Evolutionary conservation across 345 rosid genomes (phyloP), one percentile per base, ranked within the genome.

Genomic region (Raphanus raphanistrum): DNA sequence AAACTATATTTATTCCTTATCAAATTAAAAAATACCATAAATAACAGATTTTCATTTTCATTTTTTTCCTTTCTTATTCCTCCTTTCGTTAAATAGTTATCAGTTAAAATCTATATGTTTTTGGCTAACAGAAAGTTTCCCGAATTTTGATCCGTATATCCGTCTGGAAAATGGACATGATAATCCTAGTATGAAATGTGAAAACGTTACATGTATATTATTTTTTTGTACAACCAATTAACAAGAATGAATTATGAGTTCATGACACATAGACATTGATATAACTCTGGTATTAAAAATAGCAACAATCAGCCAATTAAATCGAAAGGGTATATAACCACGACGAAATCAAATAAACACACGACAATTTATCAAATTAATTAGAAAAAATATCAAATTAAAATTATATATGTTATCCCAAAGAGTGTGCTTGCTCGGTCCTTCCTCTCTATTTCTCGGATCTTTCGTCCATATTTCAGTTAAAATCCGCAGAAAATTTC

Each of bases 371-470:
- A 15, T 15, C 27, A 12, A 28, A 21, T 21, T 21, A 21, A 21
- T 21, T 21, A 21, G 21, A 21, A 21, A 21, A 21, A 21, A 21
- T 21, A 21, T 21, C 21, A 21, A 68, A 57, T 12, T 4, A 9
- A 16, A 66, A n/a, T 13, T 13, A 11, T 9, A 61, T 13, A 63
- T 33, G 48, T 36, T 9, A 7, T 31, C 50, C 11, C 2, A 73
- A 17, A 77, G 35, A 12, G 35, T 8, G 45, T 65, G 50, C 26
- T 73, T 52, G 78, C 74, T 68, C 73, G 59, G 59, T 79, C 66
- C 61, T 73, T 68, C 78, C 59, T 73, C 74, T 73, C 71, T 17
- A 0, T 36, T 73, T 79, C 78, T 62, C 54, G 25, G 8, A 74
- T 61, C 75, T 63, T 67, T 78, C 70, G 70, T 62, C 58, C 43